phyloP scores from a whole-genome alignment of 371 early-diverging fungal genomes.

The Neoconidiobolus thromboides region DNA sequence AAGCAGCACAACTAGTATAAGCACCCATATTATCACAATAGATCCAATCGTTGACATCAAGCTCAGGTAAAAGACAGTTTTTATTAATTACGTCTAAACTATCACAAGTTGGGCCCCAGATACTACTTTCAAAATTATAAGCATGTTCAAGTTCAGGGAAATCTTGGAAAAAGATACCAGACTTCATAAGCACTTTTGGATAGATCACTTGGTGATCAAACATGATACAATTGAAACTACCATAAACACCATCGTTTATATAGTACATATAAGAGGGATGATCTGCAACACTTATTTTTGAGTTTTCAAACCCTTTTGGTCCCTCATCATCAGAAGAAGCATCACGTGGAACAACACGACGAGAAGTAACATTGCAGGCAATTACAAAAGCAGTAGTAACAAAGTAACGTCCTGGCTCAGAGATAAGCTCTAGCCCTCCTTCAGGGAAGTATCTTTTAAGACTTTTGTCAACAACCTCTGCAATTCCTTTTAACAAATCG shows the following conservation, averaged over 20 bases:
- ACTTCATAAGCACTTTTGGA: slow-evolving; percentile 40
- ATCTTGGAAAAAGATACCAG: slow-evolving; percentile 20
- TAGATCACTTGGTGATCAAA: slow-evolving; percentile 81
- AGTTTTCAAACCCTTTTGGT: not conserved
- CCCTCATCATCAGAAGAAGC: not conserved
- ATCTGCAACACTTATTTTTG: slow-evolving; percentile 15
- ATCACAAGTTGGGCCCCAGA: slow-evolving; percentile 98
- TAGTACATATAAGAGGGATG: slow-evolving; percentile 79
- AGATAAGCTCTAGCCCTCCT: slow-evolving; percentile 62
- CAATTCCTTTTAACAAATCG: slow-evolving; percentile 69
- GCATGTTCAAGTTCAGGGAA: slow-evolving; percentile 8
- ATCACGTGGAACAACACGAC: slow-evolving; percentile 43
- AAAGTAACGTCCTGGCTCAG: slow-evolving; percentile 96
- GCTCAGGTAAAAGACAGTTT: slow-evolving; percentile 47
- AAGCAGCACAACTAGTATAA: slow-evolving; percentile 77
- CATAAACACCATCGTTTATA: slow-evolving; percentile 95
- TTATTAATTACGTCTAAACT: slow-evolving; percentile 84
- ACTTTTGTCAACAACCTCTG: slow-evolving; percentile 54
- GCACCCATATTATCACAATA: slow-evolving; percentile 93
- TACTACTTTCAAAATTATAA: slow-evolving; percentile 31
- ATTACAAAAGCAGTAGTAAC: slow-evolving; percentile 84
- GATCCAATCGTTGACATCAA: slow-evolving; percentile 91
- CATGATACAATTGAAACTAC: slow-evolving; percentile 92
- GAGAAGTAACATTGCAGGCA: slow-evolving; percentile 77
- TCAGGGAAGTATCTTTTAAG: slow-evolving; percentile 60